These are phyloP conservation scores for Ziziphus jujuba DNA, from an alignment of 306 rosid species.

Conservation along the genomic window DNA sequence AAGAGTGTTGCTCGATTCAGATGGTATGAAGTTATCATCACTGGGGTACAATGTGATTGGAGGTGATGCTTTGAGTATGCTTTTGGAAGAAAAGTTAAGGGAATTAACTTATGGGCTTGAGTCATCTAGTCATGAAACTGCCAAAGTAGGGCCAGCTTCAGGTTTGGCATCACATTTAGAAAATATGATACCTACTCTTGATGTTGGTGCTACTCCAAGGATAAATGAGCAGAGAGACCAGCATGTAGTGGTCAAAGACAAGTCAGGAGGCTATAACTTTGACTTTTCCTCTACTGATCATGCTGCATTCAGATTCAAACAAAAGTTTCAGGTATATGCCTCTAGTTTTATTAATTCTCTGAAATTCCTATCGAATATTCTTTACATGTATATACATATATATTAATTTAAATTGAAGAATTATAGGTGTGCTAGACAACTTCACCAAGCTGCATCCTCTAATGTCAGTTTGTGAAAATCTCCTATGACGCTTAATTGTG, in stretches of 20 bases:
- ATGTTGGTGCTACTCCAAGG: conserved; percentile 28
- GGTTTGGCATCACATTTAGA: conserved; percentile 33
- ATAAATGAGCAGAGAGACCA: conserved; percentile 47
- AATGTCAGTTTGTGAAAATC: too few relatives aligned
- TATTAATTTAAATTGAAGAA: not conserved
- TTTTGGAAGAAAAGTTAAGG: conserved; percentile 84
- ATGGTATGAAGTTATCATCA: conserved; percentile 53
- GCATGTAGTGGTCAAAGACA: conserved; percentile 30
- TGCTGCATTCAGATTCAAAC: conserved; percentile 46
- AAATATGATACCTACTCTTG: conserved; percentile 31
- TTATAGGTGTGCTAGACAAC: too few relatives aligned
- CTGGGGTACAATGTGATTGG: conserved; percentile 71
- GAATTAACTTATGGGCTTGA: conserved; percentile 61
- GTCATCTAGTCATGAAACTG: conserved; percentile 40
- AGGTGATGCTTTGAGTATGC: conserved; percentile 79
- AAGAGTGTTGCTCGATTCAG: conserved; percentile 54
- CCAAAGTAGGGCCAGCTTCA: conserved; percentile 45
- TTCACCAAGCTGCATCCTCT: too few relatives aligned
- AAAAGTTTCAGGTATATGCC: conserved; percentile 57
- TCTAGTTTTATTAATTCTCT: conserved; percentile 10
- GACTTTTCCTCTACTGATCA: conserved; percentile 47
- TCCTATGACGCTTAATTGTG: too few relatives aligned
- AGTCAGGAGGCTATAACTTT: conserved; percentile 33
- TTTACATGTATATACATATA: not conserved
- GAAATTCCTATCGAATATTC: not conserved